phyloP scores from a whole-genome alignment of 306 rosid species.

The Hippophae tibetana region DNA sequence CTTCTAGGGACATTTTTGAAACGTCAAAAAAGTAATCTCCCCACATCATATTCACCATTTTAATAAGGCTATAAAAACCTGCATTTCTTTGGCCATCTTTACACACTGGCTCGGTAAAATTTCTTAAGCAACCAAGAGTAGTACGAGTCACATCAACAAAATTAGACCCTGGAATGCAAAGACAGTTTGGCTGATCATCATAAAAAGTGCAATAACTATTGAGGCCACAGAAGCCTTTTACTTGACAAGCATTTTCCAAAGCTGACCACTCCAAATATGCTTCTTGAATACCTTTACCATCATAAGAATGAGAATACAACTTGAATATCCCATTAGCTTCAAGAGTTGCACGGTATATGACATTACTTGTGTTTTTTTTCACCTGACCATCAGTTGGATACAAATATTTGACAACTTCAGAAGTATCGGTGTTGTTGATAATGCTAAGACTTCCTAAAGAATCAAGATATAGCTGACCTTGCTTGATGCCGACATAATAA shows the following conservation, averaged over 20 bases:
- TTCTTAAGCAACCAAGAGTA: slow-evolving; percentile 14
- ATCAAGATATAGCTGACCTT: slow-evolving; percentile 3
- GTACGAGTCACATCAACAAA: neutral
- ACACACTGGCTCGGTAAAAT: slow-evolving; percentile 1
- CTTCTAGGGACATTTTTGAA: neutral
- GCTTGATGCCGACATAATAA: neutral
- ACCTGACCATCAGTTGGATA: no score
- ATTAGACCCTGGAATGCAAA: slow-evolving; percentile 19
- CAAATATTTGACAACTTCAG: fast-evolving
- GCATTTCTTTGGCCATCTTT: neutral
- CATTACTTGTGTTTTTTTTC: neutral
- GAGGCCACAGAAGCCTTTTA: slow-evolving; percentile 16
- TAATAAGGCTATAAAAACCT: neutral
- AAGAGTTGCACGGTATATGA: slow-evolving; percentile 8
- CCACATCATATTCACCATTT: slow-evolving; percentile 2
- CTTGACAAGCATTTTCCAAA: neutral
- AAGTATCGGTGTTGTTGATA: neutral
- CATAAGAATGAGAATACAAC: slow-evolving; percentile 3
- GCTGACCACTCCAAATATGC: neutral
- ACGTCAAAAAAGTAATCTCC: neutral
- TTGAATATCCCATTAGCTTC: slow-evolving; percentile 6
- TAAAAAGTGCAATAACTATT: slow-evolving; percentile 13
- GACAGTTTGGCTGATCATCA: neutral
- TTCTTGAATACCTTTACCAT: neutral
- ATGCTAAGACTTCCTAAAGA: neutral